Base-by-base conservation (phyloP, 371 early-diverging fungal genomes). In the Rhizopus microsporus region DNA sequence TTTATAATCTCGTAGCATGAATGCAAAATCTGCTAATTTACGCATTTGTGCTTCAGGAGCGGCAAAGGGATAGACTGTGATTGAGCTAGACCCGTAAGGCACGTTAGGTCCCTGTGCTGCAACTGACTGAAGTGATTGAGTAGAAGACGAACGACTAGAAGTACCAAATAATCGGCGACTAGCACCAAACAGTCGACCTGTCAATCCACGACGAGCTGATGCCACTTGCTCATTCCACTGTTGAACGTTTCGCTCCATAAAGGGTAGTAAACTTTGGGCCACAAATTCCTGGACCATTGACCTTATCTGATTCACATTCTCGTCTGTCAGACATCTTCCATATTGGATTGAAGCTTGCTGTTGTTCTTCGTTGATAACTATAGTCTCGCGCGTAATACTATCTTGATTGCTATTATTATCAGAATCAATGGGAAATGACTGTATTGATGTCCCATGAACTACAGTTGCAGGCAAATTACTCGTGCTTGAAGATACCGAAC, bases 211-310 rank as follows among this genome's bases (percentile, higher is more conserved):
- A 51, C 98, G 82, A 9, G 91, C 81, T 51, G 84, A 85, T 4
- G 94, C 95, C 0, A 95, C 89, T 72, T 94, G 93, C 56, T 96
- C 97, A 68, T 93, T 94, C 88, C 93, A 91, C 47, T 84, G 82
- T 33, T 90, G 89, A 52, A 96, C 86, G 54, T 84, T 88, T 17
- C 92, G 79, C 62, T 96, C 93, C 96, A 96, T 93, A 59, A 86
- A 89, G 2, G 95, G 95, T 3, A 97, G 65, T 45, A 96, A 65
- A 55, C 88, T 85, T 48, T 91, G 89, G 2, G 83, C 74, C 32
- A 89, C 74, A 71, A 95, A 78, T 50, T 87, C 86, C 45, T 78
- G 63, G 1, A 86, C 67, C 67, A 88, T 83, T 1, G 61, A 56
- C 17, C 79, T 75, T n/a, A 87, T 63, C 0, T 72, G 76, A 9